These are phyloP conservation scores for Daldinia sp. DNA, from an alignment of 2,329 filamentous ascomycete genomes.

Conservation along the genomic window DNA sequence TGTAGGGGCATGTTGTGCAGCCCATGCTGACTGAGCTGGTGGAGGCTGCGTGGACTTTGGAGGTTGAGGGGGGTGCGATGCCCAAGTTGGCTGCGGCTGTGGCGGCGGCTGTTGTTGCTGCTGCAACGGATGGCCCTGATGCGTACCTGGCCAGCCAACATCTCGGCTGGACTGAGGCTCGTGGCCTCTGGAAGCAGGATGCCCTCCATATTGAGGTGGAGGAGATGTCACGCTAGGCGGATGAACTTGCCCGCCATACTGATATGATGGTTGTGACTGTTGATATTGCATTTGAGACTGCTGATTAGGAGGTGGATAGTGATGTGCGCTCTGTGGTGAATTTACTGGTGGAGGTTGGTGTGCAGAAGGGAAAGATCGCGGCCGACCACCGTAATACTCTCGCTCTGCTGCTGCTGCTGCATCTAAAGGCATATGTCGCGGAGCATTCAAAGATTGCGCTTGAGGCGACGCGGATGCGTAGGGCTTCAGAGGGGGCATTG, in stretches of 20 bases:
- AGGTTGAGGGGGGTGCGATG: conserved; percentile 55
- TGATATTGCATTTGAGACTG: conserved; percentile 57
- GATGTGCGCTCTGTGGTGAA: conserved; percentile 62
- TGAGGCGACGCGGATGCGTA: conserved; percentile 65
- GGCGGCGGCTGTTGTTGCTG: conserved; percentile 50
- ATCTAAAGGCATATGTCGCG: conserved; percentile 61
- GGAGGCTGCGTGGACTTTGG: conserved; percentile 53
- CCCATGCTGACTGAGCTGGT: conserved; percentile 56
- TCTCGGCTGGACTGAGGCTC: conserved; percentile 57
- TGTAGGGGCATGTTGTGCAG: conserved; percentile 55
- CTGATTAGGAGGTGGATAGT: conserved; percentile 59
- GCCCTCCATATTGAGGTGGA: conserved; percentile 66
- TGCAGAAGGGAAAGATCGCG: conserved; percentile 50
- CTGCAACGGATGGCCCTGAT: conserved; percentile 49
- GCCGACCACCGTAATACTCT: conserved; percentile 62
- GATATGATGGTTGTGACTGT: conserved; percentile 59
- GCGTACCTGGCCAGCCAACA: conserved; percentile 52
- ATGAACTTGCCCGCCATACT: conserved; percentile 58
- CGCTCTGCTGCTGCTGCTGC: conserved; percentile 49
- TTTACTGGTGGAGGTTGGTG: conserved; percentile 56
- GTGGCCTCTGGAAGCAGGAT: conserved; percentile 59
- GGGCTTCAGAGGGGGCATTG: conserved; percentile 68
- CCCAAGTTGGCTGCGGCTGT: conserved; percentile 53
- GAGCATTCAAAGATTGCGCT: conserved; percentile 59
- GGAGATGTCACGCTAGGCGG: conserved; percentile 61